phyloP scores from a whole-genome alignment of 192 early-diverging fungal genomes.

The Coemansia sp. region DNA sequence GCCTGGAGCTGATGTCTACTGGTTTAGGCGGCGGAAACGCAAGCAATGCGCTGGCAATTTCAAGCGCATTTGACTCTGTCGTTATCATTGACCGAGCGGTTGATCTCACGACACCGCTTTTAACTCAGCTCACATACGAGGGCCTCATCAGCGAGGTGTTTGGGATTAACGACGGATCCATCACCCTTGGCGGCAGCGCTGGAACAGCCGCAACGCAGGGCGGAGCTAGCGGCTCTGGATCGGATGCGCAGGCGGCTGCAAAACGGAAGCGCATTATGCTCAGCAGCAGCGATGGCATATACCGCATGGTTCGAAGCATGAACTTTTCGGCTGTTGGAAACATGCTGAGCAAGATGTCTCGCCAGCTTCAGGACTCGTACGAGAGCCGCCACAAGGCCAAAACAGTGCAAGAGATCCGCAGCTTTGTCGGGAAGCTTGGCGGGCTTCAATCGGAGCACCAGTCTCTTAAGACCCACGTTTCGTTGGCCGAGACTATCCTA shows the following conservation, averaged over 20 bases:
- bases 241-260: constrained; percentile 21
- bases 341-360: constrained; percentile 79
- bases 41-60: constrained; percentile 53
- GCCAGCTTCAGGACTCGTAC: constrained; percentile 83
- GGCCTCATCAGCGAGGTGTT: constrained; percentile 95
- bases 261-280: constrained; percentile 78
- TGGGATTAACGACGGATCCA: constrained; percentile 64
- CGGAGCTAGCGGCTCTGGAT: constrained; percentile 10
- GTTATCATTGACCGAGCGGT: constrained; percentile 90
- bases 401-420: constrained; percentile 88
- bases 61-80: constrained; percentile 73
- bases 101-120: constrained; percentile 88
- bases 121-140: constrained; percentile 96
- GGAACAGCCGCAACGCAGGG: background rate
- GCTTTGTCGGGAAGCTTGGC: constrained; percentile 87
- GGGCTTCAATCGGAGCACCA: constrained; percentile 85
- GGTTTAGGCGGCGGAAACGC: constrained; percentile 5
- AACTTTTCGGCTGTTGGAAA: constrained; percentile 92
- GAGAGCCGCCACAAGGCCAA: constrained; percentile 89
- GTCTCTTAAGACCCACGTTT: constrained; percentile 59
- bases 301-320: constrained; percentile 77
- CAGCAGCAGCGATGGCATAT: constrained; percentile 81
- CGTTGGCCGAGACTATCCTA: constrained; percentile 80
- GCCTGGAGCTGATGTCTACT: constrained; percentile 67
- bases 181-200: constrained; percentile 29